Conservation (phyloP, 495 filamentous ascomycete species). For the Mycothermus thermophilus region DNA sequence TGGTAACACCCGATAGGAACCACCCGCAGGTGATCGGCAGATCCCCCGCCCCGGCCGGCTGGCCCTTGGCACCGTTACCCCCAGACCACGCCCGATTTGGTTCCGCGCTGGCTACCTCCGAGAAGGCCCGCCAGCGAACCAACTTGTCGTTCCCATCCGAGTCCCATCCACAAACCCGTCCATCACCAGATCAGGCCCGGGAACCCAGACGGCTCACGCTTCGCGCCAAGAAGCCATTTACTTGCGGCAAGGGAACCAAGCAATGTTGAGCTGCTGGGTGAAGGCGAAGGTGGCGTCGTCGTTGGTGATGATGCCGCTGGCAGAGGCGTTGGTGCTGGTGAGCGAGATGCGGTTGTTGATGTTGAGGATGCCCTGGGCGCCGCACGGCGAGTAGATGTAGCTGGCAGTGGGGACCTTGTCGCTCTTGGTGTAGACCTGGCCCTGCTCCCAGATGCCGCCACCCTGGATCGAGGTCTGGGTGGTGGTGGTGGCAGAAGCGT, state of each 20-base stretch:
- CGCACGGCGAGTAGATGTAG: conserved; percentile 43
- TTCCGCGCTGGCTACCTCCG: conserved; percentile 6
- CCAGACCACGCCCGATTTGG: conserved; percentile 7
- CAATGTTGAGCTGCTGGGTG: conserved; percentile 41
- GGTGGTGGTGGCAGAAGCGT: conserved; percentile 33
- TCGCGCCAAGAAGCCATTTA: background rate
- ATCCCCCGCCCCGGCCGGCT: conserved; percentile 5
- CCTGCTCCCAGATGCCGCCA: conserved; percentile 30
- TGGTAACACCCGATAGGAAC: background rate
- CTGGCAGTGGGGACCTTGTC: conserved; percentile 39
- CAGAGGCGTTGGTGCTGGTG: conserved; percentile 29
- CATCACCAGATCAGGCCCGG: background rate
- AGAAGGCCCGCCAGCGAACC: conserved; percentile 2
- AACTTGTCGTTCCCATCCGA: background rate
- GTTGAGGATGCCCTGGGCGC: conserved; percentile 42
- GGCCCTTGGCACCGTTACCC: background rate
- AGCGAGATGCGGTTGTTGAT: conserved; percentile 46
- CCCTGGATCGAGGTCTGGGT: conserved; percentile 36
- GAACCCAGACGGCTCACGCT: background rate
- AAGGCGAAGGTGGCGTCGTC: conserved; percentile 44
- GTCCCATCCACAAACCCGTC: background rate
- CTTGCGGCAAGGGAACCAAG: conserved; percentile 34
- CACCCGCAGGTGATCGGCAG: conserved; percentile 6
- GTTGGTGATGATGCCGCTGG: conserved; percentile 36
- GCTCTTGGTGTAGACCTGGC: conserved; percentile 44